Percentiles rank a stretch among this genome's conserved stretches.
These are phyloP conservation scores for Brassica incana DNA, from an alignment of 345 rosid genomes.

Conservation along the genomic window DNA sequence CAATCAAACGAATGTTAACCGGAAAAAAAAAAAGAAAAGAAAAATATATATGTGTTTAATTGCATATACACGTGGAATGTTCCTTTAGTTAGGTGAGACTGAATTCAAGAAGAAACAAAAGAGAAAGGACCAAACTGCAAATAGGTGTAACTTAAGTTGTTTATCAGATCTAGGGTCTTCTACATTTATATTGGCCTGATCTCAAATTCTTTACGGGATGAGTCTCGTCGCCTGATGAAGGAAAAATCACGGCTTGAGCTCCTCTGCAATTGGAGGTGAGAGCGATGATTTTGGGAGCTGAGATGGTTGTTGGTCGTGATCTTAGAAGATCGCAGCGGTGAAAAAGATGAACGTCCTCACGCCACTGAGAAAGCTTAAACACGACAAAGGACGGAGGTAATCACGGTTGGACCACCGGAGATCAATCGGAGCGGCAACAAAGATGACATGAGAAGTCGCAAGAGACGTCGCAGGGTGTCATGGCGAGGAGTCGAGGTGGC, in stretches of 20 bases:
- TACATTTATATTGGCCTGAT: conserved; percentile 29
- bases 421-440: background rate
- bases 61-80: too few relatives aligned
- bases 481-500: background rate
- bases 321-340: background rate
- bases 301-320: background rate
- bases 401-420: background rate
- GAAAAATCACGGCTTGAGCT: too few relatives aligned
- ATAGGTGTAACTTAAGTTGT: background rate
- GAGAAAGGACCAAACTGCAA: background rate
- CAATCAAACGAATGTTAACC: too few relatives aligned
- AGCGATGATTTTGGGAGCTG: background rate
- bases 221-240: too few relatives aligned
- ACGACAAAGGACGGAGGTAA: background rate
- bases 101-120: background rate
- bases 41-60: too few relatives aligned
- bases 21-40: too few relatives aligned
- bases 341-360: background rate
- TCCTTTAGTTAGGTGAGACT: background rate
- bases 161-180: background rate
- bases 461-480: background rate
- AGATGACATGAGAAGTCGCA: background rate
- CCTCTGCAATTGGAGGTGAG: too few relatives aligned
- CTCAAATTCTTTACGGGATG: too few relatives aligned
- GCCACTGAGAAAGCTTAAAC: background rate